Base-by-base conservation (phyloP, 108 stramenopile genomes). In the Cyclotella cryptica region DNA sequence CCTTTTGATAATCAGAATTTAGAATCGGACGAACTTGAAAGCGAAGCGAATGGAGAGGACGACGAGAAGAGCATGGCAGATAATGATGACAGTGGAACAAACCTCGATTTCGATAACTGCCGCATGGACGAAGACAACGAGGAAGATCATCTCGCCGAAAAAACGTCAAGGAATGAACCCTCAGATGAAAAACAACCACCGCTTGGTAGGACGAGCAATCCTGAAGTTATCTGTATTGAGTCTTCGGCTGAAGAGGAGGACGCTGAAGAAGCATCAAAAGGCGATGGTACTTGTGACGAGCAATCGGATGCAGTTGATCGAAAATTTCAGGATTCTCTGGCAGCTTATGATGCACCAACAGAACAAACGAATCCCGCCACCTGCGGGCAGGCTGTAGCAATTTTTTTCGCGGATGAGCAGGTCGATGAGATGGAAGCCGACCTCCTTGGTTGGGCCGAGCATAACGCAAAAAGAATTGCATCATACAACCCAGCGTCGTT, bases 401-500 rank as follows among this genome's bases (percentile, higher is more conserved):
- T 61, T 3, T 10, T 39, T n/a, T 39, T 61, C 60, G 35, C 60
- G 6, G 60, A 61, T 14, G 5, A 3, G 3, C 60, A 61, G 35
- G 35, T 61, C 35, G 60, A 61, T 39, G 60, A 61, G 30, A 61
- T 61, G 60, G 60, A 61, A 39, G 29, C 60, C 10, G 60, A 61
- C 35, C n/a, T 61, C 1, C 29, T 61, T 14, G 30, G 35, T 61
- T 61, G 35, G 30, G 14, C 35, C 35, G 60, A 61, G 35, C 35
- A 21, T 39, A 15, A 7, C 2, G 35, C 60, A 13, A 14, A 61
- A n/a, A 8, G 11, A 12, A 39, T 61, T n/a, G 30, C 4, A 30
- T n/a, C 60, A 7, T 12, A 39, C 11, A 61, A 61, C 9, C 6
- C 30, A 14, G 3, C 14, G 15, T 13, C 35, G 3, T 13, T 35